These are phyloP conservation scores for Astragalus membranaceus DNA, from an alignment of 306 rosid species.

Conservation along the genomic window DNA sequence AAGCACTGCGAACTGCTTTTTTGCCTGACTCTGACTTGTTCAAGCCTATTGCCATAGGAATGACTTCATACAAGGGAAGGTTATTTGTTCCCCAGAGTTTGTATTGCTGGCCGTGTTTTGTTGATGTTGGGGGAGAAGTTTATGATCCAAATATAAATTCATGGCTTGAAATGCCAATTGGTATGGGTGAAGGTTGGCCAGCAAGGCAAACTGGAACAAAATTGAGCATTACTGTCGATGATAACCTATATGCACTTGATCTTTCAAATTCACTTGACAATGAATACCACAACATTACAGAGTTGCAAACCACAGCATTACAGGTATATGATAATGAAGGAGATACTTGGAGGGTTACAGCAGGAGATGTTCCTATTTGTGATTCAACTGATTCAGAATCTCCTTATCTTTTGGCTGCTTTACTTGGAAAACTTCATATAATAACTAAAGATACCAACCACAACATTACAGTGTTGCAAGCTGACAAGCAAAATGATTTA, in stretches of 20 bases:
- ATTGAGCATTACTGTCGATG: constrained; percentile 21
- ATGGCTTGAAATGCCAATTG: constrained; percentile 38
- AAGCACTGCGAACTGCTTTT: constrained; percentile 31
- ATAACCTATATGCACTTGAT: constrained; percentile 33
- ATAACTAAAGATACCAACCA: constrained; percentile 34
- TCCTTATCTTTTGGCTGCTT: constrained; percentile 40
- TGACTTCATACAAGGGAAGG: constrained; percentile 33
- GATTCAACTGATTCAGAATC: constrained; percentile 30
- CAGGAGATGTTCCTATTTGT: constrained; percentile 35
- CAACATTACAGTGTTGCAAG: constrained; percentile 31
- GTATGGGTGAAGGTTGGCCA: constrained; percentile 43
- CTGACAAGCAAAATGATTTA: constrained; percentile 23
- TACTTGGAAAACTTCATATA: constrained; percentile 36
- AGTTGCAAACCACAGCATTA: too few species aligned
- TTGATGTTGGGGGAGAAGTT: constrained; percentile 41
- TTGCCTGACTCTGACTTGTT: constrained; percentile 36
- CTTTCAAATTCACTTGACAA: constrained; percentile 29
- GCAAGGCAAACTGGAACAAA: constrained; percentile 44
- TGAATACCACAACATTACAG: too few species aligned
- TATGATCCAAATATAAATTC: constrained; percentile 31
- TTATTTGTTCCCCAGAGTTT: constrained; percentile 39
- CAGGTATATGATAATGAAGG: constrained; percentile 28
- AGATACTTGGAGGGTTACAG: constrained; percentile 41
- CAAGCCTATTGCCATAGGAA: constrained; percentile 41
- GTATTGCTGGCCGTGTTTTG: constrained; percentile 41